Evolutionary conservation across 73 alveolate species (phyloP), one percentile per base, ranked within the genome.

Genomic region (Halteria grandinella): DNA sequence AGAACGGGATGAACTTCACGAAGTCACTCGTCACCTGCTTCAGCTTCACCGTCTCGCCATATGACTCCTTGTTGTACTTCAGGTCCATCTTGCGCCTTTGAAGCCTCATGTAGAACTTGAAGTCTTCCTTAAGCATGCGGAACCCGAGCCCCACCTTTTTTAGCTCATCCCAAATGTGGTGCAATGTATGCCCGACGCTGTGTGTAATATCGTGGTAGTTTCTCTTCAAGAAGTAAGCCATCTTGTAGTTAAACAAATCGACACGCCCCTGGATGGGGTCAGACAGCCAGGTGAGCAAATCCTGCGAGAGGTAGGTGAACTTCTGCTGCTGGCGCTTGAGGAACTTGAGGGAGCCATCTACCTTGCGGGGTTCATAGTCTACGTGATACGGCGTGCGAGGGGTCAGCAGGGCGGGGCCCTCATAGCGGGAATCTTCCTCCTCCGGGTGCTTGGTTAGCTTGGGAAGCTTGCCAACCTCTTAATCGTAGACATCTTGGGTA

Each of bases 1-100:
- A 86, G 83, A 93, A 93, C 17, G 98, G 98, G 41, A 93, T 84
- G 75, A 93, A 86, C 78, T 93, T 93, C 11, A 93, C 34, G 44
- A 93, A 80, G 55, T 93, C 98, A 31, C 24, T 18, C 60, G 52
- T 74, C 0, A 83, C 71, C 53, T 74, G 50, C 12, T 55, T 34
- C 24, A 83, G 18, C 69, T 74, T 73, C 47, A 41, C 48, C 32
- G 31, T 53, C 10, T 28, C 12, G 64, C 74, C 15, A 53, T 21
- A 58, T 36, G 47, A 17, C n/a, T 69, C 51, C 24, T 53, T 14
- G 31, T 72, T 69, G 40, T 82, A 82, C 70, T 59, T 82, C 17
- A 53, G 17, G 24, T 62, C 37, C 17, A 51, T 15, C 10, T 33
- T 27, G 12, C 59, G 59, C 74, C 72, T 82, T 14, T 32, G 33